Evolutionary conservation across 371 early-diverging fungal genomes (phyloP).

Genomic region (Capillidium rhysosporum): DNA sequence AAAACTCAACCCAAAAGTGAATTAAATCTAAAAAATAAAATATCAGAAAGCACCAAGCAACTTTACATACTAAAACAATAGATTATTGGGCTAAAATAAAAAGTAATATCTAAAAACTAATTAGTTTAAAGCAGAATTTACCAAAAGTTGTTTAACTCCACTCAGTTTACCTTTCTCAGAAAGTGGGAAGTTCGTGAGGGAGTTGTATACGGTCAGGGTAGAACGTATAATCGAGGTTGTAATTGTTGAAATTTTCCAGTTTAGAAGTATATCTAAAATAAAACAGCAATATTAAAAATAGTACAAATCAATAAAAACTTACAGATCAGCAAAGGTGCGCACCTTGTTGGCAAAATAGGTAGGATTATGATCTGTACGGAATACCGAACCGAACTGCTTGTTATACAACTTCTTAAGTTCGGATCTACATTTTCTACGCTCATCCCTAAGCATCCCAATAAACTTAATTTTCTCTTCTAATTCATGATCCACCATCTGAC

Average conservation of each 20-base stretch:
- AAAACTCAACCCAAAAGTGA: too few species aligned
- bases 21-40: too few species aligned
- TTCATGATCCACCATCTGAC: constrained; percentile 23
- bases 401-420: constrained; percentile 30
- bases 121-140: too few species aligned
- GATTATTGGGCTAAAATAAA: too few species aligned
- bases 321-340: constrained; percentile 21
- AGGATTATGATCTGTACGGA: constrained; percentile 37
- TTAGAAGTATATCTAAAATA: constrained; percentile 27
- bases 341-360: constrained; percentile 43
- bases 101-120: too few species aligned
- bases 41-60: too few species aligned
- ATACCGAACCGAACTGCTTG: constrained; percentile 39
- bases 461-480: constrained; percentile 14
- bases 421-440: constrained; percentile 14
- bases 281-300: constrained; percentile 9
- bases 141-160: too few species aligned
- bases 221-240: constrained; percentile 35
- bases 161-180: too few species aligned
- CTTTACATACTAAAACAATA: too few species aligned
- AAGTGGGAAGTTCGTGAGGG: constrained; percentile 25
- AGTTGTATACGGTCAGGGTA: constrained; percentile 36
- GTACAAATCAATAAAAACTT: constrained; percentile 2
- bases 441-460: too few species aligned
- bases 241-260: constrained; percentile 26